These are phyloP conservation scores for Ogataea salicorniae DNA, from an alignment of 805 yeast species.

Conservation along the genomic window DNA sequence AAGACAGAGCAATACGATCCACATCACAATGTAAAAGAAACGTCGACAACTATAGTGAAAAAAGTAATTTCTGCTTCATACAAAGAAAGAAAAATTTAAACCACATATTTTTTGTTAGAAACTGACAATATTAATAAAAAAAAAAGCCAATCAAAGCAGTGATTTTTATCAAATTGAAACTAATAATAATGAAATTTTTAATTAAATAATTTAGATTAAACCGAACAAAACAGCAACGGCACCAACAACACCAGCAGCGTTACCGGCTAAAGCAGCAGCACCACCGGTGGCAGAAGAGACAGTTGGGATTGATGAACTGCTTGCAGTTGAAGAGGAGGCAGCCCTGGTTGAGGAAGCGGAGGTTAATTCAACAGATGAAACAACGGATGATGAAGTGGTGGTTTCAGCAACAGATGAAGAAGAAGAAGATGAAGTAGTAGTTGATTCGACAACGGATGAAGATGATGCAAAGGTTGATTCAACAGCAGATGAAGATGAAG, in stretches of 20 bases:
- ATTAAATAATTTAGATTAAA: slow-evolving; percentile 13
- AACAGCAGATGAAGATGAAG: slow-evolving; percentile 24
- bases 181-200: slow-evolving; percentile 7
- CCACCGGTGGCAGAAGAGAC: slow-evolving; percentile 22
- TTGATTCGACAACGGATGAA: slow-evolving; percentile 27
- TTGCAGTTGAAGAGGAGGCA: slow-evolving; percentile 20
- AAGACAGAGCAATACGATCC: no score
- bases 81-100: no score
- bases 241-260: slow-evolving; percentile 25
- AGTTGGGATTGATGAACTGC: slow-evolving; percentile 21
- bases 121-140: not conserved
- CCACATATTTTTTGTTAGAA: no score
- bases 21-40: no score
- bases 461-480: slow-evolving; percentile 15
- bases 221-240: slow-evolving; percentile 18
- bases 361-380: slow-evolving; percentile 19
- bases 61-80: no score
- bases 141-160: not conserved
- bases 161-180: not conserved
- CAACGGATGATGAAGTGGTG: slow-evolving; percentile 15
- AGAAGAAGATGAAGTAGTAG: slow-evolving; percentile 27
- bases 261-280: slow-evolving; percentile 21
- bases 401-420: slow-evolving; percentile 19
- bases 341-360: slow-evolving; percentile 26
- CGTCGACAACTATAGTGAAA: no score